These are phyloP conservation scores for Pholiota molesta DNA, from an alignment of 768 basidiomycete species.

Conservation along the genomic window DNA sequence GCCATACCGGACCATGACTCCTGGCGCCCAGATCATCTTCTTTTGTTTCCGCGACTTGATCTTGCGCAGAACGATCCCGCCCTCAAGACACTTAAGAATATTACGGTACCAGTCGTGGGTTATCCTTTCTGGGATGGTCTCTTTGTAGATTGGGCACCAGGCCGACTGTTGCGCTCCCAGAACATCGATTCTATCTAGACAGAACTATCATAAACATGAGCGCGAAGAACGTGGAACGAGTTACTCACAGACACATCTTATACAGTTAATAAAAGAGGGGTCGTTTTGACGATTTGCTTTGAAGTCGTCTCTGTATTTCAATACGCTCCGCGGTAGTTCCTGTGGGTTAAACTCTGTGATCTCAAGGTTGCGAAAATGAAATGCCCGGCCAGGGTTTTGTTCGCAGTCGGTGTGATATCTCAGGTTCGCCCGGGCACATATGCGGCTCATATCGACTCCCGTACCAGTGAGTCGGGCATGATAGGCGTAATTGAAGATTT, in stretches of 20 bases:
- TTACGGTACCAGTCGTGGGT: not conserved
- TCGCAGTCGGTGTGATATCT: slow-evolving; percentile 1
- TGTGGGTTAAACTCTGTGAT: not conserved
- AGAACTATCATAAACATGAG: not conserved
- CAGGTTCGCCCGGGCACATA: not conserved
- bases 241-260: slow-evolving; percentile 4
- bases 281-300: slow-evolving; percentile 2
- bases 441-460: not conserved
- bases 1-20: not conserved
- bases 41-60: not conserved
- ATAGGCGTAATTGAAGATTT: slow-evolving; percentile 1
- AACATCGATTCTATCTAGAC: not conserved
- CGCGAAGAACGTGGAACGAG: not conserved
- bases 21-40: not conserved
- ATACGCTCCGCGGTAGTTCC: not conserved
- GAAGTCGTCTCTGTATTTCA: slow-evolving; percentile 4
- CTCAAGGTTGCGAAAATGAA: not conserved
- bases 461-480: not conserved
- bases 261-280: not conserved
- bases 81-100: not conserved
- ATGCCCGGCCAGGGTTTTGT: not conserved
- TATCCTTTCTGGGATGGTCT: not conserved
- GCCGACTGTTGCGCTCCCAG: not conserved
- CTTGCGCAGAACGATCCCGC: not conserved
- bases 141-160: slow-evolving; percentile 2